Evolutionary conservation across 2,329 filamentous ascomycete genomes (phyloP), one percentile per base, ranked within the genome.

Genomic region (Fusarium falciforme): DNA sequence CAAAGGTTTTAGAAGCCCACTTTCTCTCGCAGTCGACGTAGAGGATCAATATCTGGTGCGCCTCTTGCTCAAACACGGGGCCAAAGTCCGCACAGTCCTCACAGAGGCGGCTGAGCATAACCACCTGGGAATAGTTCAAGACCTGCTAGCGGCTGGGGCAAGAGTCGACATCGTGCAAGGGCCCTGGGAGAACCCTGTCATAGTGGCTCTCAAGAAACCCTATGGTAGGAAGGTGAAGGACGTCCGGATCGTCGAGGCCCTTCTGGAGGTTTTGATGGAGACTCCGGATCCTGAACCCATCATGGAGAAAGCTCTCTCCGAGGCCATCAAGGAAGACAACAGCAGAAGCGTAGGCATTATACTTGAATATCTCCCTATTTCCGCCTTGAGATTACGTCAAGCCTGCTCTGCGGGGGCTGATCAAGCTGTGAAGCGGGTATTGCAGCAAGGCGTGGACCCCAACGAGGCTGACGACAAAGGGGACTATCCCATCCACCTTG

Each of bases 41-140:
- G n/a, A 25, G 0, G 8, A 61, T 20, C 31, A 55, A 17, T 1
- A 5, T 5, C 29, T 64, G 0, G 11, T 67, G 0, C 49, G 44
- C 7, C 64, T 67, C 1, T 33, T 71, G 10, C 64, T 70, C 22
- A 16, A 29, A 5, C 36, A 38, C 6, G 59, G 67, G 4, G 55
- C 68, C 9, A 22, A 70, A 17, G 20, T 67, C 8, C 17, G 4
- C 17, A 52, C 27, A 2, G 47, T 11, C 27, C 47, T 52, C 47
- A 14, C 10, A n/a, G 47, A 12, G 27, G 47, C 47, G 31, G 47
- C 27, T 9, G 17, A 52, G 10, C 47, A 52, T 20, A 29, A 38
- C 3, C 57, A 67, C 17, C 17, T 54, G 10, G 52, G 31, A 20
- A 67, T 70, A 7, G 54, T 70, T 12, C 17, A 60, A 25, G 67